Evolutionary conservation across 208 protist genomes (phyloP), one percentile per base, ranked within the genome.

Genomic region (Angomonas ambiguus): DNA sequence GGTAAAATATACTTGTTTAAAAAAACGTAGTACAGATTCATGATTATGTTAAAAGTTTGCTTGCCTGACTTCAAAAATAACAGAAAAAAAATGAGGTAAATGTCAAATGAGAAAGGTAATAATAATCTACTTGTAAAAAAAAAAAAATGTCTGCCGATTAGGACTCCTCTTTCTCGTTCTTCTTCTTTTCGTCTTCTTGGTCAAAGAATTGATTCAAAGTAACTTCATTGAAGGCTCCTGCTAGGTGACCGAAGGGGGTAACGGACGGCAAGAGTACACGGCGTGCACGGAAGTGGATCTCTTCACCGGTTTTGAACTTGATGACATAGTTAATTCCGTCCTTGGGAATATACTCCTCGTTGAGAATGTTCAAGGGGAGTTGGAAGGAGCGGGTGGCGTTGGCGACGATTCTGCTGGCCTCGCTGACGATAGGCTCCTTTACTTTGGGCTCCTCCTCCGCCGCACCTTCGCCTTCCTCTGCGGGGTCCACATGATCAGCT

Each of bases 221-320:
- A 3, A 61, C 30, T n/a, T 61, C 56, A 31, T 31, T 41, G 30
- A 45, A 31, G 56, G 28, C 34, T 10, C 25, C 56, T 13, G 56
- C 56, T 18, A 41, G 28, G 56, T 61, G 53, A 2, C 77, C 77
- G 41, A 70, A 58, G 48, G 5, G 20, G 64, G 65, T 75, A 30
- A 78, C 42, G n/a, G 77, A 71, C 8, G 77, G 77, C 30, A 83
- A 57, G 56, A 77, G 79, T 41, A 78, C 31, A n/a, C 74, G 74
- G 20, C 77, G 77, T 1, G 73, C 73, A 48, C 73, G 73, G 70
- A 83, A 83, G 61, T 34, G 56, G 30, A 83, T 34, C 49, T 83
- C 73, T 65, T 83, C 77, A 10, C 73, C 73, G 6, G 66, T 83
- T 25, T 68, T 65, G 35, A 79, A 83, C 49, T 69, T 63, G 34